Conservation (phyloP, 2,329 filamentous ascomycete genomes). For the Colletotrichum abscissum region DNA sequence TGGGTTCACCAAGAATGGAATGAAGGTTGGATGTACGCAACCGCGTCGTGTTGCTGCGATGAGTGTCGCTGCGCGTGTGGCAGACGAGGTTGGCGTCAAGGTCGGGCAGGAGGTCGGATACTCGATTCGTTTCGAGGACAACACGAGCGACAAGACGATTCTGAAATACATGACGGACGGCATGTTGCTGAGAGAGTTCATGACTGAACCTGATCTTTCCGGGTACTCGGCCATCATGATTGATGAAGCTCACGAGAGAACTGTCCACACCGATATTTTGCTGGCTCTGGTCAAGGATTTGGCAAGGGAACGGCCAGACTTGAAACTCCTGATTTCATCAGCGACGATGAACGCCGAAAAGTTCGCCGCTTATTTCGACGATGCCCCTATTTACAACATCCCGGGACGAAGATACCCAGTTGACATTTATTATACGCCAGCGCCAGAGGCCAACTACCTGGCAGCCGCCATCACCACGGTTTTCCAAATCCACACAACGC, state of each 20-base stretch:
- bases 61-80: slow-evolving; percentile 96
- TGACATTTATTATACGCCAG: slow-evolving; percentile 89
- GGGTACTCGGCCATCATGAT: slow-evolving; percentile 93
- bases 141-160: slow-evolving; percentile 89
- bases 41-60: slow-evolving; percentile 96
- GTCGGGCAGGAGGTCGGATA: slow-evolving; percentile 95
- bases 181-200: slow-evolving; percentile 89
- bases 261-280: slow-evolving; percentile 89
- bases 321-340: slow-evolving; percentile 92
- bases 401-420: slow-evolving; percentile 90
- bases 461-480: slow-evolving; percentile 91
- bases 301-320: slow-evolving; percentile 81
- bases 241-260: slow-evolving; percentile 96
- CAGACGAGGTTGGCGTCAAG: slow-evolving; percentile 91
- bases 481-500: slow-evolving; percentile 93
- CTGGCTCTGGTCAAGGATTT: slow-evolving; percentile 91
- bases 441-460: slow-evolving; percentile 94
- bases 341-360: slow-evolving; percentile 95
- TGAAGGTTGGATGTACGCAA: slow-evolving; percentile 93
- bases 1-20: slow-evolving; percentile 84
- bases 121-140: slow-evolving; percentile 93
- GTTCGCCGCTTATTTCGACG: slow-evolving; percentile 91
- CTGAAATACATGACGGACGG: slow-evolving; percentile 98
- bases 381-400: slow-evolving; percentile 94
- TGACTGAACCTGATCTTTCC: slow-evolving; percentile 86